These are phyloP conservation scores for Rhizopogon vinicolor DNA, from an alignment of 768 basidiomycete genomes.

Conservation along the genomic window DNA sequence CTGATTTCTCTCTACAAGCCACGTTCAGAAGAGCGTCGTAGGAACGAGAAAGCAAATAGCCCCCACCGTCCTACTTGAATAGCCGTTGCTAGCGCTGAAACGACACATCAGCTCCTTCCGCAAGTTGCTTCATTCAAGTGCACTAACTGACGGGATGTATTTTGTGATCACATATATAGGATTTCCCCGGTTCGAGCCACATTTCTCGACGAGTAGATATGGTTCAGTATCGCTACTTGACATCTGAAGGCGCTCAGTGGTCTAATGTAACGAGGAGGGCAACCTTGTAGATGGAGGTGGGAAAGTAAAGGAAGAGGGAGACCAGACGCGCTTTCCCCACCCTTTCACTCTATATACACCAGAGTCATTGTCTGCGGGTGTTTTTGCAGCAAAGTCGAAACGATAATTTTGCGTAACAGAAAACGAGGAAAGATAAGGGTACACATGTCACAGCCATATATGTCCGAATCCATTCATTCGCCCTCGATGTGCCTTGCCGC, in stretches of 20 bases:
- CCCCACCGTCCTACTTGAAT: slow-evolving; percentile 30
- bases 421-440: slow-evolving; percentile 25
- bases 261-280: slow-evolving; percentile 1
- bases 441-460: slow-evolving; percentile 23
- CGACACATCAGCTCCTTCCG: slow-evolving; percentile 11
- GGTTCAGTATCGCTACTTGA: slow-evolving; percentile 23
- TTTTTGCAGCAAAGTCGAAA: slow-evolving; percentile 1
- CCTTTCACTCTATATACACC: slow-evolving; percentile 24
- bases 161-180: slow-evolving; percentile 41
- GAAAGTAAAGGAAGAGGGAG: slow-evolving; percentile 16
- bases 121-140: slow-evolving; percentile 3
- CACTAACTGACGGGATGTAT: slow-evolving; percentile 33
- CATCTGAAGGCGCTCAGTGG: slow-evolving; percentile 16
- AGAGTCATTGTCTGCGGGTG: slow-evolving; percentile 17
- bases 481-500: slow-evolving; percentile 20
- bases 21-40: slow-evolving; percentile 6
- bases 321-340: slow-evolving; percentile 23
- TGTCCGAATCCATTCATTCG: slow-evolving; percentile 6
- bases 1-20: slow-evolving; percentile 34
- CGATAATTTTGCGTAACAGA: slow-evolving; percentile 21
- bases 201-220: slow-evolving; percentile 37
- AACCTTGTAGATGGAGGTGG: slow-evolving; percentile 17
- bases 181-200: slow-evolving; percentile 35
- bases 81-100: slow-evolving; percentile 26
- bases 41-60: not conserved